Base-by-base conservation (phyloP, 768 basidiomycete species). In the Leucosporidium scottii region DNA sequence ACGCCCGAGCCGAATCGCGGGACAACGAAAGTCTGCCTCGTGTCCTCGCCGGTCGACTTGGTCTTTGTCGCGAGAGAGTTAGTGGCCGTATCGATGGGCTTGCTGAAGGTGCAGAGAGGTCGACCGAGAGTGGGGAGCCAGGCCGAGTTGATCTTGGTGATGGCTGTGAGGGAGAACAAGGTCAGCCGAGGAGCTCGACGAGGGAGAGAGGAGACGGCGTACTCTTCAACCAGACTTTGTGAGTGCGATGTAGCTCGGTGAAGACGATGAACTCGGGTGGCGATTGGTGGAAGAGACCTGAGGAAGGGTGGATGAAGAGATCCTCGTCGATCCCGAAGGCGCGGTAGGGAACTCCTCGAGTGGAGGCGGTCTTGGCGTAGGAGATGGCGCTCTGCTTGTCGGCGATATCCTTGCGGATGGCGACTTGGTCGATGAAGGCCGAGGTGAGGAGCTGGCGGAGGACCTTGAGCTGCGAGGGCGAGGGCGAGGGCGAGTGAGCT, bases 341-440 rank as follows among this genome's bases (percentile, higher is more conserved):
- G 59, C 82, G 84, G 77, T 98, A 99, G 0, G 92, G 81, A 23
- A 98, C 85, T 12, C 88, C 88, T 74, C 85, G 86, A 0, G 88
- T 84, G 30, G 86, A 90, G 13, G 87, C 81, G 76, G 83, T 90
- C 73, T 90, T 87, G 54, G 82, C 79, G 7, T 81, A 3, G 83
- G 80, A 21, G 81, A 79, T 28, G 28, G 50, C 27, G 58, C 25
- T 50, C 58, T 82, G 80, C 68, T 84, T 85, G 55, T 86, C 83
- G 20, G 86, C 82, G 44, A 90, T 78, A 76, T 98, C 94, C 76
- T 89, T 91, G 31, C 96, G 86, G 20, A 93, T 83, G 12, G 96
- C 96, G 20, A 97, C 86, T 78, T 94, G 91, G 78, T 99, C 93
- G 71, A 98, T 90, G 79, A 96, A 97, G 21, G 86, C 90, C 15